Evolutionary conservation across 805 yeast genomes (phyloP), one percentile per base, ranked within the genome.

Genomic region (Lipomyces lipofer): DNA sequence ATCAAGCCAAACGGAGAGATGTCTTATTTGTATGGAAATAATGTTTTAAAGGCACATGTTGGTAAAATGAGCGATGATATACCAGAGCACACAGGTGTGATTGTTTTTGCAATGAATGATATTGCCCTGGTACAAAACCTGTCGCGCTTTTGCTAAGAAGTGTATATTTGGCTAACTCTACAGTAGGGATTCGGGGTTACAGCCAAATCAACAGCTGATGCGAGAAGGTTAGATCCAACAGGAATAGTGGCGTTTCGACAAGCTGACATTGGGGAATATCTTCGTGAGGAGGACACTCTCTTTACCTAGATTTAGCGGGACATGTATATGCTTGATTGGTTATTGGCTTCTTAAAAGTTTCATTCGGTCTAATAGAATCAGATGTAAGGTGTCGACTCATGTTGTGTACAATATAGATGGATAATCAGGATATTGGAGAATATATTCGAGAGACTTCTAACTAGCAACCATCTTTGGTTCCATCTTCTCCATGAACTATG

Each of bases 11-110:
- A 94, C 68, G 99, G 99, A 65, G 99, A 94, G 73, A 94, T 94
- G 99, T 98, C 99, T 12, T 94, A 86, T 69, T 74, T 94, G 62
- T 94, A 94, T 66, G 99, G 99, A 33, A 94, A 94, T 75, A 96
- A 94, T 70, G 92, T 92, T 25, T 77, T 94, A 64, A 94, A 94
- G 70, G 99, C 99, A 3, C 99, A 94, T 69, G 79, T 94, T 52
- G 99, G 99, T 32, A 85, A 90, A 66, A 89, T 94, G 87, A 86
- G 95, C 51, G 99, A 94, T 63, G 98, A 94, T 68, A 88, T 94
- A 52, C 98, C 98, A 28, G 98, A 92, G 71, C 99, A 94, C 68
- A 94, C 96, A 1, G 99, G 99, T 67, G 91, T 94, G 21, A 79
- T 94, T 62, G 85, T 94, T 13, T 89, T 80, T 65, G 85, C 96